Conservation (phyloP, 768 basidiomycete species). For the Rhizopogon salebrosus region DNA sequence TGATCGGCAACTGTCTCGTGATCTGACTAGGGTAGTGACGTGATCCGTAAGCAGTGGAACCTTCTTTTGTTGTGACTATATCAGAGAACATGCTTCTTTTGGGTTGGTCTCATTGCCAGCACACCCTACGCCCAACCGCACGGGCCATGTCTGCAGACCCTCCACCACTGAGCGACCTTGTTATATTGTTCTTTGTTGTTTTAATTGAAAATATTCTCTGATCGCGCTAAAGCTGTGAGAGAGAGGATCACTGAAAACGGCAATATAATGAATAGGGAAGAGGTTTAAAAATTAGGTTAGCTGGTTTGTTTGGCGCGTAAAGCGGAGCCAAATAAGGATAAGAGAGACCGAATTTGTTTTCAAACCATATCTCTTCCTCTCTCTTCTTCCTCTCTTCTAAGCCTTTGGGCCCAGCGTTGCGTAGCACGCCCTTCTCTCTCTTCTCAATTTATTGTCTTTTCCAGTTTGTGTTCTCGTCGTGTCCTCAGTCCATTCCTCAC, state of each 20-base stretch:
- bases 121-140: constrained; percentile 21
- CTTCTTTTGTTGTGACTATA: constrained; percentile 1
- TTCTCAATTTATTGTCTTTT: constrained; percentile 51
- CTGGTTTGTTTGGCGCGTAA: constrained; percentile 33
- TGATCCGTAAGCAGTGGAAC: constrained; percentile 23
- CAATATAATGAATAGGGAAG: constrained; percentile 10
- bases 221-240: constrained; percentile 4
- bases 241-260: constrained; percentile 3
- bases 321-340: constrained; percentile 39
- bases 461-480: constrained; percentile 31
- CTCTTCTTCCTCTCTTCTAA: constrained; percentile 56
- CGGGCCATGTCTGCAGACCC: constrained; percentile 14
- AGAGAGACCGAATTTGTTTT: constrained; percentile 31
- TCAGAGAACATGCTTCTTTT: constrained; percentile 6
- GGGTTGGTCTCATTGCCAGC: constrained; percentile 12
- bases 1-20: constrained; percentile 23
- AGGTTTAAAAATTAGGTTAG: constrained; percentile 25
- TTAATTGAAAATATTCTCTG: background rate
- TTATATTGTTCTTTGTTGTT: background rate
- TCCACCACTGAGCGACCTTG: background rate
- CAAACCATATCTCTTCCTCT: constrained; percentile 40
- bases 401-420: constrained; percentile 47
- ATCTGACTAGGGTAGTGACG: constrained; percentile 24
- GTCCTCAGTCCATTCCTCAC: background rate
- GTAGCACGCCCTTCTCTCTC: constrained; percentile 58